A percentile compares a stretch with the other conserved stretches of the same genome.
Conservation (phyloP, 2,329 filamentous ascomycete genomes). For the Colletotrichum camelliae region DNA sequence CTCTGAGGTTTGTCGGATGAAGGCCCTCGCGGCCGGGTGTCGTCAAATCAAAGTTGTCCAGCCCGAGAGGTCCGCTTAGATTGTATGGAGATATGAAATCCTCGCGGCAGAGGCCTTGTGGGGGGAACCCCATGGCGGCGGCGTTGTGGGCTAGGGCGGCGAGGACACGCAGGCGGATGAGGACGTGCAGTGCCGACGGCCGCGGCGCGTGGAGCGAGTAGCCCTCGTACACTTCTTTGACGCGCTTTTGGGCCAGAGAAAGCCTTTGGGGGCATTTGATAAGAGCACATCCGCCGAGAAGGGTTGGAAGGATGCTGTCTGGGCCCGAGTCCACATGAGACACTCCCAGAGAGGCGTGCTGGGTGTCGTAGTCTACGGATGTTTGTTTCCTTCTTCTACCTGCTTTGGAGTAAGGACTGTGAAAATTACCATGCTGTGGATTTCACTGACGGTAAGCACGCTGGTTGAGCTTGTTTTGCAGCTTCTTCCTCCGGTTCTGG, state of each 20-base stretch:
- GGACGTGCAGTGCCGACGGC: neutral
- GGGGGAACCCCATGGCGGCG: slow-evolving; percentile 1
- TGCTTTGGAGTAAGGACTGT: neutral
- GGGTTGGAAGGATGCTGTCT: neutral
- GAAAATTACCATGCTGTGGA: accelerated
- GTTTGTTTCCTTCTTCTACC: neutral
- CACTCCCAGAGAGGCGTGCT: too few species aligned
- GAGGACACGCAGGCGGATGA: slow-evolving; percentile 19
- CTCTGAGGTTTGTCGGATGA: neutral
- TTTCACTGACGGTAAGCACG: neutral
- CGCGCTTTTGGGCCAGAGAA: neutral
- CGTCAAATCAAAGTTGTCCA: neutral
- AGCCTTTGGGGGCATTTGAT: neutral
- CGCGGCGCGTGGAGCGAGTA: slow-evolving; percentile 2
- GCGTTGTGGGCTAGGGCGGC: slow-evolving; percentile 17
- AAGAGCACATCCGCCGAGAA: neutral
- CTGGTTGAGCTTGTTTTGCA: slow-evolving; percentile 13
- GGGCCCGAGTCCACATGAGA: too few species aligned
- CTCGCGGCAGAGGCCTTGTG: slow-evolving; percentile 4
- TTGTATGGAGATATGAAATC: neutral
- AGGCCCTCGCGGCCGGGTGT: neutral
- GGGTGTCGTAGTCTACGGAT: neutral
- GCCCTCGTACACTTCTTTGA: neutral
- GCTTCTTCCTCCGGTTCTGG: neutral
- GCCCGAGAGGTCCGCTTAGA: neutral